A percentile compares a stretch with the other conserved stretches of the same genome.
Conservation (phyloP, 805 yeast species). For the Metschnikowia reukaufii region DNA sequence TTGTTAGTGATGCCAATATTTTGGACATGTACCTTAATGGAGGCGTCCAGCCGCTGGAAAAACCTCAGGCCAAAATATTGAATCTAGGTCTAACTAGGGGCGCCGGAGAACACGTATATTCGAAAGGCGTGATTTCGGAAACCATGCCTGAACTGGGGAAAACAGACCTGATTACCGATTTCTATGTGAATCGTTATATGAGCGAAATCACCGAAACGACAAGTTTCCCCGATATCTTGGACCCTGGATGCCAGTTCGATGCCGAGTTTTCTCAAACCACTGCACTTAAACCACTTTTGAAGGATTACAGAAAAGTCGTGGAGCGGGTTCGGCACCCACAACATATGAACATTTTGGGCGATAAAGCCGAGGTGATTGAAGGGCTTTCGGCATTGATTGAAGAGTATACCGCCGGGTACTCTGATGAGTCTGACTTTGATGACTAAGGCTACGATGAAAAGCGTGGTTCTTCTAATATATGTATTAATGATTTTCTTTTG, state of each 20-base stretch:
- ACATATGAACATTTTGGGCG: slow-evolving; percentile 40
- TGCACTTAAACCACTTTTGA: slow-evolving; percentile 27
- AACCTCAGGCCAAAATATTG: slow-evolving; percentile 2
- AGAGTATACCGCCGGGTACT: slow-evolving; percentile 54
- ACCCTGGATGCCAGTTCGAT: slow-evolving; percentile 7
- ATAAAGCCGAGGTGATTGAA: slow-evolving; percentile 54
- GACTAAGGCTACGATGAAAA: background rate
- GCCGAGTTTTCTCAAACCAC: slow-evolving; percentile 29
- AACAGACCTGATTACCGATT: slow-evolving; percentile 3
- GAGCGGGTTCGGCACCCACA: slow-evolving; percentile 19
- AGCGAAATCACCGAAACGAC: slow-evolving; percentile 26
- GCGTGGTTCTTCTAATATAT: background rate
- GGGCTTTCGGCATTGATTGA: slow-evolving; percentile 43
- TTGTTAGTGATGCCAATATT: slow-evolving; percentile 18
- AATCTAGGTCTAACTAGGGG: background rate
- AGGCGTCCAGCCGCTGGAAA: background rate
- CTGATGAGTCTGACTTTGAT: slow-evolving; percentile 22
- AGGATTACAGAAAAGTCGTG: slow-evolving; percentile 24
- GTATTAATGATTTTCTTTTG: background rate
- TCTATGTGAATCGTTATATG: slow-evolving; percentile 17
- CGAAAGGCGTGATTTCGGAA: background rate
- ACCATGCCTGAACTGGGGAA: slow-evolving; percentile 2
- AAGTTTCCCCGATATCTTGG: slow-evolving; percentile 30
- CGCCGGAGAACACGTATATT: background rate
- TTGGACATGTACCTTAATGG: slow-evolving; percentile 17